Evolutionary conservation across 352 stramenopile species (phyloP), one percentile per base, ranked within the genome.

Genomic region (Phytophthora fragariaefolia): DNA sequence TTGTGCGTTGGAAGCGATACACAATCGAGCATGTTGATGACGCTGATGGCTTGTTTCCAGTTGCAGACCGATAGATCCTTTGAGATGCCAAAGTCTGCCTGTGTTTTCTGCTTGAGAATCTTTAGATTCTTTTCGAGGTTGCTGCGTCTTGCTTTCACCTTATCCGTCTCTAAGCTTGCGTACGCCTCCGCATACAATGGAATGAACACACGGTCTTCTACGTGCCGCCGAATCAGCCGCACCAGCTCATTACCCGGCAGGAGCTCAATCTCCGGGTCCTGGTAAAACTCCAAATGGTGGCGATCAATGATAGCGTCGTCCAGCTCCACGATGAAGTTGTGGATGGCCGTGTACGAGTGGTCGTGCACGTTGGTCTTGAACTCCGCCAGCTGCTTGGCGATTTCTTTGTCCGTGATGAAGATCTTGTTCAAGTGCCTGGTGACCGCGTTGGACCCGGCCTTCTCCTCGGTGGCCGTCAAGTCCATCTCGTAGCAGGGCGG

Each of bases 161-260:
- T 58, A 5, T 68, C 30, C 0, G 72, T 87, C 36, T 92, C 79
- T 32, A 92, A 58, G 7, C 74, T 87, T 15, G 76, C 68, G 56
- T 96, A 94, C 2, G 79, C 80, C 7, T 76, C 52, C 1, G 65
- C 52, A 50, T 89, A 83, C 23, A 92, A 58, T 15, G 74, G 70
- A 45, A 92, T 72, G 49, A 95, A 96, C 24, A 93, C 79, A 18
- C 87, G 85, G 28, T 96, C 89, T 67, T 96, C 89, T 3, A 95
- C 76, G 47, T 91, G 69, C 24, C 85, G 77, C 24, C 85, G 87
- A 59, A 94, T 85, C 7, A 93, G 63, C 15, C 83, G 86, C n/a
- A 91, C 74, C 6, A 92, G 66, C 8, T 93, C 84, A 57, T 91
- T 94, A 12, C 82, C 83, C 2, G 80, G 76, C n/a, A 94, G 63